Evolutionary conservation across 306 rosid genomes (phyloP).

Genomic region (Fragaria iinumae): DNA sequence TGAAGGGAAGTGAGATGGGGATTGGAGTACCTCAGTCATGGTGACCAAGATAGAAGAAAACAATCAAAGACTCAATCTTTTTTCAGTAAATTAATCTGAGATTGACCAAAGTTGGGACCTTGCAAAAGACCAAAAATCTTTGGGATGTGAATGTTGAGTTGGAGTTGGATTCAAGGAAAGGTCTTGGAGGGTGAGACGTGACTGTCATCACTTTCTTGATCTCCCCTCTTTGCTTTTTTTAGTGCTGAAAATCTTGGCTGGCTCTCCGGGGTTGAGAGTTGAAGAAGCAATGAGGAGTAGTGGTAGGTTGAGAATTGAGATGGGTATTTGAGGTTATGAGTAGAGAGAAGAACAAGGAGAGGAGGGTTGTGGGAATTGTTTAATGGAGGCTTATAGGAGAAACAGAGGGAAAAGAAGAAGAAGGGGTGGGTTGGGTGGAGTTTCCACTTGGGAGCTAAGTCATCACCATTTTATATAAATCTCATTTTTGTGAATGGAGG

Average conservation of each 20-base stretch:
- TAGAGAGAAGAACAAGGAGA: neutral
- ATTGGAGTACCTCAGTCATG: conserved; percentile 84
- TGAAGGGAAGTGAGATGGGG: conserved; percentile 79
- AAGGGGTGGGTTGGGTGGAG: conserved; percentile 14
- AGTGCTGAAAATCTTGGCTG: conserved; percentile 19
- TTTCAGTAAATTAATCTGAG: conserved; percentile 19
- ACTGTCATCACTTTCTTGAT: conserved; percentile 46
- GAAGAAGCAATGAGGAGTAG: conserved; percentile 31
- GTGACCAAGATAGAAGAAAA: conserved; percentile 3
- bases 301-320: conserved; percentile 42
- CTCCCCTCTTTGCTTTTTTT: neutral
- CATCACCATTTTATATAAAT: conserved; percentile 1
- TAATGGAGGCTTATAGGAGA: neutral
- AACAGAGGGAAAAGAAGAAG: conserved; percentile 1
- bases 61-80: conserved; percentile 30
- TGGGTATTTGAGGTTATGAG: conserved; percentile 1
- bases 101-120: conserved; percentile 22
- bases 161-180: conserved; percentile 87
- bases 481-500: neutral
- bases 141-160: conserved; percentile 32
- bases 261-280: conserved; percentile 27
- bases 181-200: conserved; percentile 61
- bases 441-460: neutral
- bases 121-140: conserved; percentile 32
- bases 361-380: conserved; percentile 2